A percentile compares a stretch with the other conserved stretches of the same genome.
phyloP scores from a whole-genome alignment of 257 asterid genomes.

The Buddleja alternifolia region DNA sequence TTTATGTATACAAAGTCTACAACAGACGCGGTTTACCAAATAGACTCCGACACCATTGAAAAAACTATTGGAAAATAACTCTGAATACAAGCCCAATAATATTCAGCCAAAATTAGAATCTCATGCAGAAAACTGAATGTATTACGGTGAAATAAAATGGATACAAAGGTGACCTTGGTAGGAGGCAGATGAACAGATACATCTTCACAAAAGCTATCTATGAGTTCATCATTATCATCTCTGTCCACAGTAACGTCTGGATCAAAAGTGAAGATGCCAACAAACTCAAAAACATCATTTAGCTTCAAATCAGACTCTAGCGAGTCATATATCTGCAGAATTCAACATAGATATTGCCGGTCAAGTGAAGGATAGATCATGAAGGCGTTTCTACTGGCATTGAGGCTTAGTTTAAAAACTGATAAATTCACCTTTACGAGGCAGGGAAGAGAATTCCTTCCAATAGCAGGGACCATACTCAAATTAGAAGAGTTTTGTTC shows the following conservation, averaged over 20 bases:
- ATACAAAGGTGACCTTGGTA: slow-evolving; percentile 55
- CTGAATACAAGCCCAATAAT: background rate
- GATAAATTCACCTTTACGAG: slow-evolving; percentile 67
- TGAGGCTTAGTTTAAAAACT: slow-evolving; percentile 11
- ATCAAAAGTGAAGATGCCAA: slow-evolving; percentile 79
- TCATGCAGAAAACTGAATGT: slow-evolving; percentile 5
- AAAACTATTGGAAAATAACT: no score
- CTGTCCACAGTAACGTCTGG: slow-evolving; percentile 46
- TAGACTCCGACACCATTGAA: no score
- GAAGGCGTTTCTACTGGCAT: background rate
- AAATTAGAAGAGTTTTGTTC: slow-evolving; percentile 43
- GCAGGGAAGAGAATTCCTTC: slow-evolving; percentile 60
- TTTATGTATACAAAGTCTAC: no score
- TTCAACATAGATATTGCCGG: slow-evolving; percentile 24
- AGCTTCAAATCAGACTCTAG: slow-evolving; percentile 77
- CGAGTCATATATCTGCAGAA: slow-evolving; percentile 75
- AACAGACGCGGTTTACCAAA: no score
- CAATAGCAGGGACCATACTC: slow-evolving; percentile 41
- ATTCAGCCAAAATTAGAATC: background rate
- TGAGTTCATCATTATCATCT: slow-evolving; percentile 48
- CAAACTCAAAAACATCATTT: slow-evolving; percentile 89
- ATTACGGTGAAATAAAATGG: slow-evolving; percentile 1
- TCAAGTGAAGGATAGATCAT: slow-evolving; percentile 8
- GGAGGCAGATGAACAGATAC: slow-evolving; percentile 53
- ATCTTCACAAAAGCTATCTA: slow-evolving; percentile 57